Evolutionary conservation across 1,284 basidiomycete genomes (phyloP), one percentile per base, ranked within the genome.

Genomic region (Boletus sp.): DNA sequence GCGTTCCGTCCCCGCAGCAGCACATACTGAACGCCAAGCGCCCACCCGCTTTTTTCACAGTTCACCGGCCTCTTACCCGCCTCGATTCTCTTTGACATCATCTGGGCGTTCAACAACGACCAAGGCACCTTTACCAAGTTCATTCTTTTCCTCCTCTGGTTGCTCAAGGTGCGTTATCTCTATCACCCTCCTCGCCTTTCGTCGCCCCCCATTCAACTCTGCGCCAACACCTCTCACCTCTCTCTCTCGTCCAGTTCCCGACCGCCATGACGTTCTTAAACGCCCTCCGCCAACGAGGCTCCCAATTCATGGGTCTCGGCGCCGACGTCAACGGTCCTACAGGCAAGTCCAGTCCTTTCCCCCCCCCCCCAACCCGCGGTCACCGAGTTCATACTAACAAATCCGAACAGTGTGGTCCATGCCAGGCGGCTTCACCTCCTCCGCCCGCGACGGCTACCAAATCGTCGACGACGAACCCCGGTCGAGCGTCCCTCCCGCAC

Each of bases 361-460:
- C 17, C 5, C 14, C 22, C 12, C 19, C 16, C 10, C 0, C 13
- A 13, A 10, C 8, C 10, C 5, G 17, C 12, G 12, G n/a, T n/a
- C n/a, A n/a, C n/a, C n/a, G n/a, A n/a, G n/a, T n/a, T n/a, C n/a
- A n/a, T n/a, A n/a, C n/a, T n/a, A n/a, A n/a, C n/a, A n/a, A n/a
- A n/a, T n/a, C n/a, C n/a, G n/a, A n/a, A 37, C 54, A 90, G 88
- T 90, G 14, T 91, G 88, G 88, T 80, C 86, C 17, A 91, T 91
- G 88, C 88, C 88, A 3, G 88, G 88, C 16, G 87, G 86, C 0
- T 87, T 88, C 63, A 81, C 80, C 0, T 76, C 76, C 9, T 58
- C 68, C 36, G 72, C 72, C 26, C 71, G 81, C 35, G 80, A 81
- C 44, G 85, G 85, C 3, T 91, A 91, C 63, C 84, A 90, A 60